A percentile compares a stretch with the other conserved stretches of the same genome.
Conservation (phyloP, 169 alveolate genomes). For the Plasmodium fragile region DNA sequence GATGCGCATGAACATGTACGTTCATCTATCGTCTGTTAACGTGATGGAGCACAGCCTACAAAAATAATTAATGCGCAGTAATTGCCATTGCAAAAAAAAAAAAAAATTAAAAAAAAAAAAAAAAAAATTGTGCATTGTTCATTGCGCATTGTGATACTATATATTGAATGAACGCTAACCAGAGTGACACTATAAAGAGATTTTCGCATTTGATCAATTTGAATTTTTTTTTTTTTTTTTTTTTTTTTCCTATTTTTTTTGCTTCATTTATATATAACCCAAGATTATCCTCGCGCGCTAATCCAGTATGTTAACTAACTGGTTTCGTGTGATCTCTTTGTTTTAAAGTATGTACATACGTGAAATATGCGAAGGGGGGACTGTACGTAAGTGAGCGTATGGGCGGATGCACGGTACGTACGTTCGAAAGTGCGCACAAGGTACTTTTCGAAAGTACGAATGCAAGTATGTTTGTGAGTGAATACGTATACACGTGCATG, state of each 20-base stretch:
- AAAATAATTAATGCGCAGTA: neutral
- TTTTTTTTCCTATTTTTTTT: neutral
- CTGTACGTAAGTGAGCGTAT: neutral
- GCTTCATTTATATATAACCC: neutral
- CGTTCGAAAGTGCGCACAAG: neutral
- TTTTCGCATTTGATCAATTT: neutral
- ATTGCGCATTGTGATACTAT: neutral
- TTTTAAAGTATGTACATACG: neutral
- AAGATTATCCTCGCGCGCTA: neutral
- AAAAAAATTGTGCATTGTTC: slow-evolving; percentile 1
- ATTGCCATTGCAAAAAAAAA: neutral
- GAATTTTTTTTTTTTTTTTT: neutral
- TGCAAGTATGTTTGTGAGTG: neutral
- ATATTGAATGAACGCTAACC: neutral
- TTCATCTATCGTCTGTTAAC: neutral
- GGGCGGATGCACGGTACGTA: neutral
- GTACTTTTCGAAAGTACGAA: neutral
- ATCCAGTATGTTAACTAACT: neutral
- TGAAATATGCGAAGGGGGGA: neutral
- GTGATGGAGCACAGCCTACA: neutral
- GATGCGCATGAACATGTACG: neutral
- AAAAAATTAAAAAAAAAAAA: neutral
- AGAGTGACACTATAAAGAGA: neutral
- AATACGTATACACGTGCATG: neutral
- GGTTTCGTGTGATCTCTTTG: neutral